These are phyloP conservation scores for Histomonas meleagridis DNA, from an alignment of 208 protist genomes.

Conservation along the genomic window DNA sequence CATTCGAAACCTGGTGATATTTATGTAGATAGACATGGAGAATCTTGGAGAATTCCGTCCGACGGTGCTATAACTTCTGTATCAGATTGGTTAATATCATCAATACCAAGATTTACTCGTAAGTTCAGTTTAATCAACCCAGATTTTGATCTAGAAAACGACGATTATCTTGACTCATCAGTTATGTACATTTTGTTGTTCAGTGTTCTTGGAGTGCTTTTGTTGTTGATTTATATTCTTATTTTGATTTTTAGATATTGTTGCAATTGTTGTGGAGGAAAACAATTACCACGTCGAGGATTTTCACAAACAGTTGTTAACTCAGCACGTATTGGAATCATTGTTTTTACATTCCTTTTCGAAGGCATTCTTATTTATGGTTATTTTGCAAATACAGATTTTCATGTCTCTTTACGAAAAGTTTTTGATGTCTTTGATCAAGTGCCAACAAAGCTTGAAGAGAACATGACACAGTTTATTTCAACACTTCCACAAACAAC, in stretches of 20 bases:
- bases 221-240: neutral
- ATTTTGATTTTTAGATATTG: constrained; percentile 34
- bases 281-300: neutral
- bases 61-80: neutral
- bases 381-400: constrained; percentile 36
- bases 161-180: neutral
- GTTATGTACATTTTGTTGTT: neutral
- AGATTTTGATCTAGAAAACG: neutral
- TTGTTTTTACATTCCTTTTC: constrained; percentile 23
- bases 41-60: neutral
- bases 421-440: neutral
- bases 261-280: constrained; percentile 38
- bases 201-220: neutral
- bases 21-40: neutral
- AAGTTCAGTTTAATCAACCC: neutral
- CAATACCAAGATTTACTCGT: neutral
- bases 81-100: neutral
- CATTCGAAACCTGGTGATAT: neutral
- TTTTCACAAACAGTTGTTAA: constrained; percentile 17
- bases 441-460: neutral
- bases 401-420: neutral
- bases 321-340: neutral
- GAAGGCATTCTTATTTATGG: neutral
- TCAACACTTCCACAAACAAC: neutral
- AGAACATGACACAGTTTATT: neutral